Conservation (phyloP, 2,329 filamentous ascomycete genomes). For the Aureobasidium sp. region DNA sequence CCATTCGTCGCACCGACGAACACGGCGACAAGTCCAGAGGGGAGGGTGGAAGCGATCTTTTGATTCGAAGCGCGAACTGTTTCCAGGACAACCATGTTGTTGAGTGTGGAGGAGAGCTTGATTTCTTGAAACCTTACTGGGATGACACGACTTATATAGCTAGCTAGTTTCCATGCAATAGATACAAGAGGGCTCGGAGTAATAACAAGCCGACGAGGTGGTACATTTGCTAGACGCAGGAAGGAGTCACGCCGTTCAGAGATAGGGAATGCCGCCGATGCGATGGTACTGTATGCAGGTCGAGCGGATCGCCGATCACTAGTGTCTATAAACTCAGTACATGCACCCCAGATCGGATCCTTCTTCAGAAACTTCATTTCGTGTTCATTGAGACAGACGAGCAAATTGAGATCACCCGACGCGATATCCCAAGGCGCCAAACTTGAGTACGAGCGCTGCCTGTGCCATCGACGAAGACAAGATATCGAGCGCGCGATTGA, state of each 20-base stretch:
- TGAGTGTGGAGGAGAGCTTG: not conserved
- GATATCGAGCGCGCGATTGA: not conserved
- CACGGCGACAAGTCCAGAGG: slow-evolving; percentile 37
- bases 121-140: no score
- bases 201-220: not conserved
- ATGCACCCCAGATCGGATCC: not conserved
- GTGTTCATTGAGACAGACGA: not conserved
- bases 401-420: not conserved
- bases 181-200: not conserved
- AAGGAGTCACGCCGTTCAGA: no score
- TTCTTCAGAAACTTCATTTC: not conserved
- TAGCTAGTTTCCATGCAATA: not conserved
- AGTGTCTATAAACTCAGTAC: no score
- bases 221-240: no score
- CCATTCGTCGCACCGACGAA: slow-evolving; percentile 46
- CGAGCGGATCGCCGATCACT: no score
- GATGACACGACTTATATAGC: not conserved
- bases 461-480: not conserved
- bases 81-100: slow-evolving; percentile 28
- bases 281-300: no score
- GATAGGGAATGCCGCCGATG: no score
- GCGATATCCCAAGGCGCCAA: not conserved
- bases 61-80: slow-evolving; percentile 29
- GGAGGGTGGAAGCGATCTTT: slow-evolving; percentile 25
- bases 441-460: not conserved